Evolutionary conservation across 768 basidiomycete species (phyloP), one percentile per base, ranked within the genome.

Genomic region (Boletus tylopilopsis): DNA sequence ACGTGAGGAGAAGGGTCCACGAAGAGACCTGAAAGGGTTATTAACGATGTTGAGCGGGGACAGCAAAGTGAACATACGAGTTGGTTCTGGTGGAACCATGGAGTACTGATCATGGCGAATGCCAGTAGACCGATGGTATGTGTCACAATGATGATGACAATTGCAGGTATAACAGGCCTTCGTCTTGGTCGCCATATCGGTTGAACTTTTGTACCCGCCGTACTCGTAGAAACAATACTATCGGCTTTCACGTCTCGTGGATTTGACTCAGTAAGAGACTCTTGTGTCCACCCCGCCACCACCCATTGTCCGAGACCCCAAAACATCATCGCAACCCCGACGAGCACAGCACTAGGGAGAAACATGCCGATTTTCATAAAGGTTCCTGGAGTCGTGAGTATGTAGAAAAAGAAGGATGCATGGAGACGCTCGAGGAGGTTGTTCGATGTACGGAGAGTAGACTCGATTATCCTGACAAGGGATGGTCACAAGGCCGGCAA

Each of bases 381-480:
- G 2, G 75, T 77, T 6, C 69, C 73, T 1, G 82, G 75, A 33
- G 72, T 69, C 12, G 68, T 63, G 19, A 71, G 58, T 53, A 98
- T 75, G 71, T 94, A 98, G 72, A 98, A 94, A 74, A 98, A 97
- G 70, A 95, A 94, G 0, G 95, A 98, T 2, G 94, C 94, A 66
- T 99, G 96, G 19, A 98, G 81, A 15, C 96, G 84, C 64, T 99
- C 96, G 18, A 97, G 77, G 6, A 98, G 78, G 63, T 99, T 99
- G 69, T 96, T 97, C 64, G 84, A 81, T 13, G 94, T 90, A 50
- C 94, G 81, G 27, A 96, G 76, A 13, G 88, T 84, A 2, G 92
- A 93, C 70, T 99, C 96, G 32, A 94, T 63, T 38, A 86, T 77
- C 37, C 93, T 94, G 51, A 22, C 22, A 22, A 44, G 9, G 23